Base-by-base conservation (phyloP, 2,329 filamentous ascomycete species). In the Fusarium lateritium region DNA sequence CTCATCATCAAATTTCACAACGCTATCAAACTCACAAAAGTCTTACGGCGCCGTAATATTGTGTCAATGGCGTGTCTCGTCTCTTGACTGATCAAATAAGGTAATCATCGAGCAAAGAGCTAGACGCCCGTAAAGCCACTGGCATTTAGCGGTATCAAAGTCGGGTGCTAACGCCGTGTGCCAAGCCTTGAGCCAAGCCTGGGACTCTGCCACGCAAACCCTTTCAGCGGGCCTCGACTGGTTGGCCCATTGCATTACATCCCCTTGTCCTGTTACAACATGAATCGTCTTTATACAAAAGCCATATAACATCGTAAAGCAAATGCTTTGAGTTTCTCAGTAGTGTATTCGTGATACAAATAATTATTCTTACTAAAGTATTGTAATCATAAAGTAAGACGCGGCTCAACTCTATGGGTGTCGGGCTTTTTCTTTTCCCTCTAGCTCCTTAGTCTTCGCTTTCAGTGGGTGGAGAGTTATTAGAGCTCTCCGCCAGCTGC, bases 121-220 rank as follows among this genome's bases (percentile, higher is more conserved):
- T 49, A 54, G 44, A 57, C 49, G 66, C 56, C 66, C 38, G 34
- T 46, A 47, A 54, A 70, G 64, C 59, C 59, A 68, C 45, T 47
- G 26, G 24, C 42, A 47, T 46, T 43, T 62, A 53, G 51, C 38
- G 45, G 42, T 38, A 57, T 45, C 42, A 50, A 44, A 43, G 55
- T 63, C 56, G 66, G 67, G 44, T 64, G 51, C 50, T 53, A 70
- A 58, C 49, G 45, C 66, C 62, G 62, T 52, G 43, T 59, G 67
- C 62, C 67, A 67, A 70, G 62, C 47, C 60, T 22, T 42, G 43
- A 57, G 60, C 62, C 67, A 70, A 67, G 66, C 46, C 52, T 11
- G 47, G 56, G 46, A 56, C 42, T 53, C 45, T 69, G 61, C 65
- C 65, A 62, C 65, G 56, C 65, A 69, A 69, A 66, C 63, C 57